These are phyloP conservation scores for Phytopythium chamaehyphon DNA, from an alignment of 352 stramenopile genomes.

Conservation along the genomic window DNA sequence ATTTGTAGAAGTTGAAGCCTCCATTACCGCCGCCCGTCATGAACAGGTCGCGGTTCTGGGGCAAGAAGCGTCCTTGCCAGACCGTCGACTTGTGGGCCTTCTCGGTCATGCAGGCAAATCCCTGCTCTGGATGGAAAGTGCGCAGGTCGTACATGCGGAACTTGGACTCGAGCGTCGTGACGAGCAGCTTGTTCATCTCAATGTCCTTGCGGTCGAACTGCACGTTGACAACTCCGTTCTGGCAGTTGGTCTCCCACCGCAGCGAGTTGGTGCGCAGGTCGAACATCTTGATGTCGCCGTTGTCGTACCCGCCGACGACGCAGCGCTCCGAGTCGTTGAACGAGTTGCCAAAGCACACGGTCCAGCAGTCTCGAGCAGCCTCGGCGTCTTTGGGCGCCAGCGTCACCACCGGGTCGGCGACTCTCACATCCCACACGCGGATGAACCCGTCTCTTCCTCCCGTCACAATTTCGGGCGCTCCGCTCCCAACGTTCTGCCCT, in stretches of 20 bases:
- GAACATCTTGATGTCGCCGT: constrained; percentile 97
- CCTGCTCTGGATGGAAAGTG: constrained; percentile 89
- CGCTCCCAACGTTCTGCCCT: constrained; percentile 84
- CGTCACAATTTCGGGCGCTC: constrained; percentile 93
- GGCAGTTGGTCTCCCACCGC: constrained; percentile 95
- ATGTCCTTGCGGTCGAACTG: constrained; percentile 97
- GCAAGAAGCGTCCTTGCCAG: constrained; percentile 92
- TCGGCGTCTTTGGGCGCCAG: constrained; percentile 86
- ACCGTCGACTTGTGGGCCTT: constrained; percentile 94
- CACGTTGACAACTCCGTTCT: constrained; percentile 94
- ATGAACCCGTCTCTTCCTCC: constrained; percentile 93
- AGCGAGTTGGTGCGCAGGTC: constrained; percentile 92
- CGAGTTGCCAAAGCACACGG: constrained; percentile 94
- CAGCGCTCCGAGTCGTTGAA: constrained; percentile 93
- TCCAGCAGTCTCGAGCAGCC: constrained; percentile 92
- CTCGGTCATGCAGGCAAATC: constrained; percentile 91
- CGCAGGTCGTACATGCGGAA: constrained; percentile 94
- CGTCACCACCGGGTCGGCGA: constrained; percentile 89
- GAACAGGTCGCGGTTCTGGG: constrained; percentile 96
- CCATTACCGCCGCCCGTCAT: constrained; percentile 96
- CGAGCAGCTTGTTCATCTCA: constrained; percentile 97
- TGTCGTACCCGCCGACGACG: constrained; percentile 94
- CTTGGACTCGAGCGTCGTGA: constrained; percentile 95
- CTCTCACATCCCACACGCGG: constrained; percentile 93
- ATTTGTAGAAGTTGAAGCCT: constrained; percentile 97